phyloP scores from a whole-genome alignment of 2,329 filamentous ascomycete species.

The Ascochyta lentis region DNA sequence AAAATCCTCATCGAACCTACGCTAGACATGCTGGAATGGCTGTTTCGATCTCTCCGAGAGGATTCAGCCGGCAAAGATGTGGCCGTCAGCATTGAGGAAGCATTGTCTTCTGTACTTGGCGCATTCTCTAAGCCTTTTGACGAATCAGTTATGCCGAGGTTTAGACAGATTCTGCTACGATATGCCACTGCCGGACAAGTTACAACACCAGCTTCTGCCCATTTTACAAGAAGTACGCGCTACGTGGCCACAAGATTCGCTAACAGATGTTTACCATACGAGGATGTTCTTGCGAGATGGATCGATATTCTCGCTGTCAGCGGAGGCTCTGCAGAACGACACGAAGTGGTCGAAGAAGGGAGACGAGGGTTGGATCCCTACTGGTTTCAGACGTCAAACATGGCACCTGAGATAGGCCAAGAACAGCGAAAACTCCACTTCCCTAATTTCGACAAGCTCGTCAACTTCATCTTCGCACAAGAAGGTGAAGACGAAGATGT shows the following conservation, averaged over 20 bases:
- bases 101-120: slow-evolving; percentile 78
- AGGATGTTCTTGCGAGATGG: slow-evolving; percentile 81
- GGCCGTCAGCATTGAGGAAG: slow-evolving; percentile 87
- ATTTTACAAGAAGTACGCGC: slow-evolving; percentile 65
- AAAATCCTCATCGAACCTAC: slow-evolving; percentile 60
- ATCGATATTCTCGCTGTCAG: slow-evolving; percentile 84
- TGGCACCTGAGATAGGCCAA: slow-evolving; percentile 31
- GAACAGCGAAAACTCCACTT: slow-evolving; percentile 34
- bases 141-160: slow-evolving; percentile 48
- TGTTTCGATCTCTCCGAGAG: slow-evolving; percentile 82
- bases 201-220: slow-evolving; percentile 48
- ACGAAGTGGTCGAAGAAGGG: slow-evolving; percentile 88
- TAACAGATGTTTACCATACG: slow-evolving; percentile 83
- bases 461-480: slow-evolving; percentile 54
- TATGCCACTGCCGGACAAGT: slow-evolving; percentile 33
- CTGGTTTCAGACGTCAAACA: slow-evolving; percentile 70
- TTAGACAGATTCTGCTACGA: slow-evolving; percentile 44
- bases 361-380: slow-evolving; percentile 84
- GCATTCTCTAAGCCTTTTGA: slow-evolving; percentile 59
- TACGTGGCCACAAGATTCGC: slow-evolving; percentile 88
- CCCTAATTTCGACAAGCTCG: slow-evolving; percentile 55
- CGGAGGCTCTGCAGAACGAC: slow-evolving; percentile 70
- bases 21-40: slow-evolving; percentile 71
- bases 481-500: slow-evolving; percentile 43
- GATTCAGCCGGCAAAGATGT: slow-evolving; percentile 77